phyloP scores from a whole-genome alignment of 176 grass and related monocot genomes.

The Oryza glumipatula region DNA sequence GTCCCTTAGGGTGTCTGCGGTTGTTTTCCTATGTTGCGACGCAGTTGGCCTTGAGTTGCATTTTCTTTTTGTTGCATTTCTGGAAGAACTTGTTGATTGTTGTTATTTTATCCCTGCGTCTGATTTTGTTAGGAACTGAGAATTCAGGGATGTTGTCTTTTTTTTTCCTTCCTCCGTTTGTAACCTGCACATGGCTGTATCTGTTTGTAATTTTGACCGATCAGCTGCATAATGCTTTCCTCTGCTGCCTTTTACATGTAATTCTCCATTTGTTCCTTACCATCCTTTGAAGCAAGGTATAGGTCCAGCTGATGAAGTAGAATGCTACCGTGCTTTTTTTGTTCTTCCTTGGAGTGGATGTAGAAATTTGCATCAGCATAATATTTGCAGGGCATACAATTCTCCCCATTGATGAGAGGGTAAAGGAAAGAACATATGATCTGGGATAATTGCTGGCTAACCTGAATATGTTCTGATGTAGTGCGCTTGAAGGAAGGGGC shows the following conservation, averaged over 20 bases:
- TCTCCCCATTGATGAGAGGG: not conserved
- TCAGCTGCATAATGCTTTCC: not conserved
- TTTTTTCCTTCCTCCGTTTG: not conserved
- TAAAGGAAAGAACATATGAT: not conserved
- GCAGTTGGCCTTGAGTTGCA: constrained; percentile 23
- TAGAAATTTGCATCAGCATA: not conserved
- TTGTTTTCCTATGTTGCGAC: not conserved
- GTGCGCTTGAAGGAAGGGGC: not conserved
- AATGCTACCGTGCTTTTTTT: not conserved
- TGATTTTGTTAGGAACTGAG: constrained; percentile 42
- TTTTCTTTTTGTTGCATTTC: constrained; percentile 6
- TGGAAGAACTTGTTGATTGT: not conserved
- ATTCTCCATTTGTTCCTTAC: not conserved
- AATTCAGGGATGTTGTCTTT: constrained; percentile 26
- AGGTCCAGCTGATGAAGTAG: not conserved
- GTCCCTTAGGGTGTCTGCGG: not conserved
- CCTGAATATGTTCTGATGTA: not conserved
- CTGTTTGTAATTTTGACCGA: not conserved
- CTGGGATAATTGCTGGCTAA: not conserved
- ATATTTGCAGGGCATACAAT: not conserved
- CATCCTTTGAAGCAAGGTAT: not conserved
- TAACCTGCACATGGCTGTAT: not conserved
- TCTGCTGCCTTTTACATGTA: not conserved
- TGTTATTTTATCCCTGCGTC: constrained; percentile 15
- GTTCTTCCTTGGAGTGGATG: not conserved